A percentile compares a stretch with the other conserved stretches of the same genome.
Evolutionary conservation across 495 filamentous ascomycete genomes (phyloP).

Genomic region (Tuber borchii): DNA sequence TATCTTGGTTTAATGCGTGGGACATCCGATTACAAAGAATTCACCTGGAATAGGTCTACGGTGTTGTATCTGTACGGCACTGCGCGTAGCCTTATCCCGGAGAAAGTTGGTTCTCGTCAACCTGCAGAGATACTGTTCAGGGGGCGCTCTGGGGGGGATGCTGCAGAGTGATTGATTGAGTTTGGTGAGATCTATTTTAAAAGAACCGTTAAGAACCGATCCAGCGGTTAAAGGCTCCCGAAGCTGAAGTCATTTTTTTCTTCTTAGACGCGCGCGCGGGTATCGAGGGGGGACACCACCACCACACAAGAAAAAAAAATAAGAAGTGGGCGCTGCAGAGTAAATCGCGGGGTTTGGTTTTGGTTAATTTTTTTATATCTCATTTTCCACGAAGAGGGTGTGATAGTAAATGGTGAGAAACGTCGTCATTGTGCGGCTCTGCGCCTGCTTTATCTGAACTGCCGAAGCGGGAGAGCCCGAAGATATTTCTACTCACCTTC

Average conservation of each 20-base stretch:
- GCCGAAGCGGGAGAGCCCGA: slow-evolving; percentile 15
- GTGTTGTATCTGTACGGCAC: neutral
- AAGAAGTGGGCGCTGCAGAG: neutral
- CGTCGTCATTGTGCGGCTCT: slow-evolving; percentile 25
- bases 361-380: neutral
- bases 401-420: slow-evolving; percentile 9
- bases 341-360: neutral
- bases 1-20: neutral
- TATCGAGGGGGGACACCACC: slow-evolving; percentile 21
- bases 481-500: neutral
- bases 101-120: neutral
- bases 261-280: slow-evolving; percentile 25
- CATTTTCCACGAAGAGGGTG: neutral
- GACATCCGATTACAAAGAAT: neutral
- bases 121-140: neutral
- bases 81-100: neutral
- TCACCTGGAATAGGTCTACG: neutral
- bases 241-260: slow-evolving; percentile 11
- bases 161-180: neutral
- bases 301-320: neutral
- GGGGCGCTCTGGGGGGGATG: neutral
- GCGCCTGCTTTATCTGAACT: slow-evolving; percentile 11
- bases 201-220: slow-evolving; percentile 11
- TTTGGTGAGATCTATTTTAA: slow-evolving; percentile 31
- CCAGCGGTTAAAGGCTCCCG: slow-evolving; percentile 22